Conservation (phyloP, 2,329 filamentous ascomycete species). For the Rutstroemia sp. region DNA sequence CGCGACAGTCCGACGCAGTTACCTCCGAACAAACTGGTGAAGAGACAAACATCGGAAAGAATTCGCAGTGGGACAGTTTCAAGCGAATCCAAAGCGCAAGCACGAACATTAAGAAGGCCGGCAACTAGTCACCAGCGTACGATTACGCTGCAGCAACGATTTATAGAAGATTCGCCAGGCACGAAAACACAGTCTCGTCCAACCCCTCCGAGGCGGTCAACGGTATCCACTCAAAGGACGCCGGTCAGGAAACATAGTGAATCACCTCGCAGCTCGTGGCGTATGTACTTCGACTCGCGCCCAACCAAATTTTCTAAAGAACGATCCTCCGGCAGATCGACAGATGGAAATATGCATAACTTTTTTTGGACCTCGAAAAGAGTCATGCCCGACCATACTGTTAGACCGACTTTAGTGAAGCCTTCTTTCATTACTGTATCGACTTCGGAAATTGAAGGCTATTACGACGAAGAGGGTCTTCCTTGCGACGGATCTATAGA, state of each 20-base stretch:
- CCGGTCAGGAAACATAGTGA: conserved; percentile 18
- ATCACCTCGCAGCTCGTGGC: conserved; percentile 21
- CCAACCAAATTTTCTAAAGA: conserved; percentile 27
- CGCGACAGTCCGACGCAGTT: conserved; percentile 35
- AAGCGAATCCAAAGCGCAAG: conserved; percentile 49
- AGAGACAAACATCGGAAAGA: conserved; percentile 56
- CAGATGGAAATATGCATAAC: conserved; percentile 20
- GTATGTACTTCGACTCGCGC: conserved; percentile 28
- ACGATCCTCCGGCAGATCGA: conserved; percentile 19
- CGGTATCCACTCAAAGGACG: conserved; percentile 11
- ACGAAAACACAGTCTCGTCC: conserved; percentile 13
- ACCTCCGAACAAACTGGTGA: conserved; percentile 70
- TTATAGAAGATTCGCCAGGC: conserved; percentile 21
- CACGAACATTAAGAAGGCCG: conserved; percentile 61
- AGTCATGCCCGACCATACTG: conserved; percentile 23
- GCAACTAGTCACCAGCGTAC: conserved; percentile 75
- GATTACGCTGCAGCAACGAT: conserved; percentile 54
- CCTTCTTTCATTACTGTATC: conserved; percentile 22
- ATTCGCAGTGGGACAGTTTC: conserved; percentile 36
- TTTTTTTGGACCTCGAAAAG: conserved; percentile 25
- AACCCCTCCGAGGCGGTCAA: conserved; percentile 11
- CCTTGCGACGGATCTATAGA: conserved; percentile 19
- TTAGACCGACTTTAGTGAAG: conserved; percentile 26
- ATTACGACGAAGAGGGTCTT: conserved; percentile 23
- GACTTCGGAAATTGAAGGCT: conserved; percentile 7